phyloP scores from a whole-genome alignment of 768 basidiomycete genomes.

The Naganishia friedmannii region DNA sequence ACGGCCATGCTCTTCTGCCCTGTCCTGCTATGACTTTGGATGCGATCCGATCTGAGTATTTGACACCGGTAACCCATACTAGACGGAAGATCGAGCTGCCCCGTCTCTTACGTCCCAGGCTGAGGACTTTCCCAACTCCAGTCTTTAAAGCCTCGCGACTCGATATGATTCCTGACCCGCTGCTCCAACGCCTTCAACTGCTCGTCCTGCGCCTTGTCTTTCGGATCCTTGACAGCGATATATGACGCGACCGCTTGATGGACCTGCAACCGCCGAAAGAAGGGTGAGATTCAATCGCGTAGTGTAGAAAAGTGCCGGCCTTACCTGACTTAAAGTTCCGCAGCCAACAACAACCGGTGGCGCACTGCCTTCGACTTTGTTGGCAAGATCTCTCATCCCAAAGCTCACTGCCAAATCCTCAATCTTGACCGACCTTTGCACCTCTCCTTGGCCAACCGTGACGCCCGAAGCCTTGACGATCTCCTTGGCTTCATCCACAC shows the following conservation, averaged over 20 bases:
- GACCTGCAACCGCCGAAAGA: conserved; percentile 31
- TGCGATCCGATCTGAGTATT: no score
- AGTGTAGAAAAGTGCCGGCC: no score
- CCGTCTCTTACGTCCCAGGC: conserved; percentile 1
- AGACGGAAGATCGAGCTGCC: not conserved
- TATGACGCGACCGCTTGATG: conserved; percentile 25
- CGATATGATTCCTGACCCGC: conserved; percentile 36
- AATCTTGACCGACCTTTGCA: conserved; percentile 24
- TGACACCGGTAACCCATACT: no score
- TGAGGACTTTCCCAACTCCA: conserved; percentile 45
- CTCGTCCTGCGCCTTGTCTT: conserved; percentile 15
- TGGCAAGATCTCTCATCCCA: conserved; percentile 40
- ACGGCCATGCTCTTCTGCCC: no score
- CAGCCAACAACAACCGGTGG: conserved; percentile 48
- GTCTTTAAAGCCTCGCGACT: conserved; percentile 35
- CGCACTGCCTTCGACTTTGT: conserved; percentile 21
- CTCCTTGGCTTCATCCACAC: conserved; percentile 33
- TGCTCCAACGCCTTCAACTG: conserved; percentile 22
- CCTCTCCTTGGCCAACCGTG: not conserved
- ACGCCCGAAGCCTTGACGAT: conserved; percentile 27
- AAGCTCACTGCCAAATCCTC: conserved; percentile 48
- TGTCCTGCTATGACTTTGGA: no score
- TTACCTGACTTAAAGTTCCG: conserved; percentile 47
- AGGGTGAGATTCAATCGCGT: no score
- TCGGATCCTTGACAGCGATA: conserved; percentile 22